Percentiles rank a stretch among this genome's conserved stretches.
Conservation (phyloP, 306 rosid species). For the Malus sieversii region DNA sequence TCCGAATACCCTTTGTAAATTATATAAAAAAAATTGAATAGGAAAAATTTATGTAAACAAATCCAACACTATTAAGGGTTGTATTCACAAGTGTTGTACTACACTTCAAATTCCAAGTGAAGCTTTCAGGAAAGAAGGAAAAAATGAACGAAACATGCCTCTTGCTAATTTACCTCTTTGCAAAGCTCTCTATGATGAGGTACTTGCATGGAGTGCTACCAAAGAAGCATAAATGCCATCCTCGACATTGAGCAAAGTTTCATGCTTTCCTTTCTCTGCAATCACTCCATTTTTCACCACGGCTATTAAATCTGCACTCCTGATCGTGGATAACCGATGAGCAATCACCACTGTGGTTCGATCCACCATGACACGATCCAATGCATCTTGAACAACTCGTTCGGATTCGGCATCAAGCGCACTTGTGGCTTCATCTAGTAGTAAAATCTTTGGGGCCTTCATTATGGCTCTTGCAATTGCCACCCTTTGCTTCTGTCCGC, state of each 20-base stretch:
- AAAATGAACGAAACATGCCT: too few relatives aligned
- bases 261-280: conserved; percentile 32
- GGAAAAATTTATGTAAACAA: too few relatives aligned
- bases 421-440: conserved; percentile 69
- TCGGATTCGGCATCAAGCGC: conserved; percentile 78
- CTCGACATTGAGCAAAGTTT: conserved; percentile 12
- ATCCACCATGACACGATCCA: conserved; percentile 49
- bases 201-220: conserved; percentile 18
- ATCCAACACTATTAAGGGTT: too few relatives aligned
- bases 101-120: too few relatives aligned
- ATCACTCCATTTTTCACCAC: conserved; percentile 56
- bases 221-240: conserved; percentile 29
- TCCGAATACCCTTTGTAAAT: too few relatives aligned
- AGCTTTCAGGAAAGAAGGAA: too few relatives aligned
- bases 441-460: conserved; percentile 51
- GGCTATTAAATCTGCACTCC: conserved; percentile 51
- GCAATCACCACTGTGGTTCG: conserved; percentile 63
- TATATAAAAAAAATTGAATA: too few relatives aligned
- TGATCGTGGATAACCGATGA: conserved; percentile 57
- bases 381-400: conserved; percentile 61
- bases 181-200: conserved; percentile 11
- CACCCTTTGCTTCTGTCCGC: conserved; percentile 64
- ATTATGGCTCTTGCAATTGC: conserved; percentile 63
- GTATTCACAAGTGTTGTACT: too few relatives aligned
- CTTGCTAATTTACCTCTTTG: too few relatives aligned